Evolutionary conservation across 1,284 basidiomycete species (phyloP).

Genomic region (Schizopora paradoxa): DNA sequence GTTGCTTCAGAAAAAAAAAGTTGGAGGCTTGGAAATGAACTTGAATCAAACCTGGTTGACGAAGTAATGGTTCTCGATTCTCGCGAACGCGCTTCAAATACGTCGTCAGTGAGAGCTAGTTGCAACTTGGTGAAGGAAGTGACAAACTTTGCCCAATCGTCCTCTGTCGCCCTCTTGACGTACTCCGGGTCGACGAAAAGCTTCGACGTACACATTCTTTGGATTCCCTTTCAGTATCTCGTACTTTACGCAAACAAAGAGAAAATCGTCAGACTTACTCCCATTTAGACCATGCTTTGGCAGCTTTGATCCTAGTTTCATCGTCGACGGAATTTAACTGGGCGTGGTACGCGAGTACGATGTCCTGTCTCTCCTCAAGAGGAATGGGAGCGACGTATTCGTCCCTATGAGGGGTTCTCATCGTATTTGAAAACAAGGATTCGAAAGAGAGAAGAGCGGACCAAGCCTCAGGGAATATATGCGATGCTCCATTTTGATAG

Average conservation of each 20-base stretch:
- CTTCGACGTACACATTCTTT: constrained; percentile 76
- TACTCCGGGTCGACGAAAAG: constrained; percentile 65
- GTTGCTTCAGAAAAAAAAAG: background rate
- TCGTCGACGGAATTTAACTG: constrained; percentile 77
- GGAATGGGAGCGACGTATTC: constrained; percentile 80
- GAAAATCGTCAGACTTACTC: constrained; percentile 50
- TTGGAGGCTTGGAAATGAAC: too few relatives aligned
- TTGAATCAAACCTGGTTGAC: constrained; percentile 56
- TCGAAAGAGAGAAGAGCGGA: constrained; percentile 27
- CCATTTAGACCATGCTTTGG: constrained; percentile 87
- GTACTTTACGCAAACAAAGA: background rate
- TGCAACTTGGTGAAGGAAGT: too few relatives aligned
- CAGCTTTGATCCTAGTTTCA: constrained; percentile 61
- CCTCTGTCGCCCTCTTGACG: constrained; percentile 67
- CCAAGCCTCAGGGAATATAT: constrained; percentile 88
- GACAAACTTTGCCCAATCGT: constrained; percentile 70
- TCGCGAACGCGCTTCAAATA: constrained; percentile 67
- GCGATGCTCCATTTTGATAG: constrained; percentile 81
- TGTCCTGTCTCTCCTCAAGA: constrained; percentile 69
- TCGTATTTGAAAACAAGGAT: background rate
- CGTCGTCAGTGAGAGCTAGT: background rate
- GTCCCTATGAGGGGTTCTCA: constrained; percentile 49
- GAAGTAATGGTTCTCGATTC: constrained; percentile 93
- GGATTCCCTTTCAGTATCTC: constrained; percentile 2
- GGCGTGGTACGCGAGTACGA: constrained; percentile 81